Conservation (phyloP, 163 green algal genomes). For the Smithsoniella earleae region DNA sequence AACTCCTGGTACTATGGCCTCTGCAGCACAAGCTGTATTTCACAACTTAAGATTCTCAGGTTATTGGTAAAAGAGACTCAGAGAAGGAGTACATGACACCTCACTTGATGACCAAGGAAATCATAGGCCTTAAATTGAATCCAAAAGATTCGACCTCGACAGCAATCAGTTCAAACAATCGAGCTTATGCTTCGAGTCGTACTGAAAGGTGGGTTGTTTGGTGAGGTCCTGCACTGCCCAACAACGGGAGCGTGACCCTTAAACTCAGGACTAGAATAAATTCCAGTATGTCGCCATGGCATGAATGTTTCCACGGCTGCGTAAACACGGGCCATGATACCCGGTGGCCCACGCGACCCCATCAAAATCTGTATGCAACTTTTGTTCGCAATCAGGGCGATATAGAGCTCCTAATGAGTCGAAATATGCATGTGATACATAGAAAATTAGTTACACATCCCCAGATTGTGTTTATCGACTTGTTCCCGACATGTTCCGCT, state of each 20-base stretch:
- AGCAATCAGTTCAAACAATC: too few species aligned
- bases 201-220: constrained; percentile 15
- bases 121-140: background rate
- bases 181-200: too few species aligned
- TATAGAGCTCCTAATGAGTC: too few species aligned
- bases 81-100: background rate
- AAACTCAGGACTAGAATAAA: constrained; percentile 22
- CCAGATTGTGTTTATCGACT: too few species aligned
- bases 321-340: background rate
- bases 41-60: background rate
- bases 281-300: constrained; percentile 19
- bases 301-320: background rate
- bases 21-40: background rate
- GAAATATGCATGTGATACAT: too few species aligned
- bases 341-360: background rate
- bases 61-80: background rate
- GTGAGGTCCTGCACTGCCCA: background rate
- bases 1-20: background rate
- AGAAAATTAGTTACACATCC: too few species aligned
- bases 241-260: background rate
- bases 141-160: too few species aligned
- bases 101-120: too few species aligned
- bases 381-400: too few species aligned
- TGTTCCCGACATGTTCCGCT: too few species aligned
- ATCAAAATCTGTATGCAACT: too few species aligned